Conservation (phyloP, 306 rosid species). For the Psophocarpus tetragonolobus region DNA sequence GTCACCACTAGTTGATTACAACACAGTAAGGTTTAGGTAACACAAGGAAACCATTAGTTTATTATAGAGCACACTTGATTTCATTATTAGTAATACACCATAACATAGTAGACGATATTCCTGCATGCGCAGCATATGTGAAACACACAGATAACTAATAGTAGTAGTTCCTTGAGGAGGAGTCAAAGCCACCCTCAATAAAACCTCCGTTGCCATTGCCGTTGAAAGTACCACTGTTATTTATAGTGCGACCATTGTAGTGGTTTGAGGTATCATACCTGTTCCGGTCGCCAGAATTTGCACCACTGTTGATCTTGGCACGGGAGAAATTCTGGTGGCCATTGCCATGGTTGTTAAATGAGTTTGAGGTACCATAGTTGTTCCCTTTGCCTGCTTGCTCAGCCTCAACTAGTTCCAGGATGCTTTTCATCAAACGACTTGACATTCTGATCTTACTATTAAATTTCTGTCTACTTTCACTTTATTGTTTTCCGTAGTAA, state of each 20-base stretch:
- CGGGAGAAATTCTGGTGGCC: neutral
- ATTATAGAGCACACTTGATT: neutral
- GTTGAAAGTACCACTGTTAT: neutral
- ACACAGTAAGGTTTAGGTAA: neutral
- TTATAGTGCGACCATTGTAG: neutral
- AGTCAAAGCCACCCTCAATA: neutral
- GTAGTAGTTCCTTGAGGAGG: conserved; percentile 5
- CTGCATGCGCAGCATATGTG: neutral
- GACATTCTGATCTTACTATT: neutral
- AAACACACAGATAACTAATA: neutral
- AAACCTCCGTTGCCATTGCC: conserved; percentile 24
- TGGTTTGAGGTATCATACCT: neutral
- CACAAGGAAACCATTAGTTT: neutral
- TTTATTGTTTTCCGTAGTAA: neutral
- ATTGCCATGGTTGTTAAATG: neutral
- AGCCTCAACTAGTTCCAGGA: neutral
- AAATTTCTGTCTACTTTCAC: neutral
- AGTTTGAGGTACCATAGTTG: neutral
- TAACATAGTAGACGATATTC: neutral
- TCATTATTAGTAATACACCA: no score
- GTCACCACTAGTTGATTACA: neutral
- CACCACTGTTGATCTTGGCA: neutral
- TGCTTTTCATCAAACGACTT: neutral
- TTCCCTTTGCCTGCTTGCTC: neutral
- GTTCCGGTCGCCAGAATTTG: neutral